phyloP scores from a whole-genome alignment of 2,329 filamentous ascomycete species.

The Cladosporium sphaerospermum region DNA sequence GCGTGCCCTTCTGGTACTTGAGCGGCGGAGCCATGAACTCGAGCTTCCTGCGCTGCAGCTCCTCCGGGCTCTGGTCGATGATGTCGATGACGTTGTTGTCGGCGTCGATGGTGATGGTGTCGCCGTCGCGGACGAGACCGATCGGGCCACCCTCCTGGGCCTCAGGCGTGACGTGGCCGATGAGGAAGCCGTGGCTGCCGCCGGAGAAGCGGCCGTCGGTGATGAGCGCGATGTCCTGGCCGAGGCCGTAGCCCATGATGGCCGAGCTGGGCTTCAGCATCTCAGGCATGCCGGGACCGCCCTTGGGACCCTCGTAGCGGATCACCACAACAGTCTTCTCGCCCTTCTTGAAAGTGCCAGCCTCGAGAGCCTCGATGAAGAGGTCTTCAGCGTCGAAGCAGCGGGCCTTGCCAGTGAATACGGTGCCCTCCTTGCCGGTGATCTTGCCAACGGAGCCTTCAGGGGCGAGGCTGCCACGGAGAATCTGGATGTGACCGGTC shows the following conservation, averaged over 20 bases:
- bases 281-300: slow-evolving; percentile 68
- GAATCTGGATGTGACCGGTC: slow-evolving; percentile 68
- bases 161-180: slow-evolving; percentile 82
- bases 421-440: slow-evolving; percentile 66
- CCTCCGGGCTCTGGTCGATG: slow-evolving; percentile 59
- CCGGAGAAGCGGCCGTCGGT: slow-evolving; percentile 74
- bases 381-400: slow-evolving; percentile 65
- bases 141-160: slow-evolving; percentile 82
- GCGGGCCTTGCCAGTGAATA: slow-evolving; percentile 63
- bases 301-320: slow-evolving; percentile 67
- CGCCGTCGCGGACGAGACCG: slow-evolving; percentile 72
- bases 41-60: slow-evolving; percentile 48
- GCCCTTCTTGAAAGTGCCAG: slow-evolving; percentile 63
- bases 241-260: slow-evolving; percentile 68
- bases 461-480: slow-evolving; percentile 62
- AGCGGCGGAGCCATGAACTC: slow-evolving; percentile 48
- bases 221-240: slow-evolving; percentile 66
- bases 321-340: slow-evolving; percentile 74
- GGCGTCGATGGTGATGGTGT: slow-evolving; percentile 75
- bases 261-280: slow-evolving; percentile 67
- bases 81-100: slow-evolving; percentile 60
- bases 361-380: slow-evolving; percentile 62
- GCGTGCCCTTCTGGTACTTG: slow-evolving; percentile 53
- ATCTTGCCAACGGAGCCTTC: slow-evolving; percentile 69
- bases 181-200: slow-evolving; percentile 78